Evolutionary conservation across 768 basidiomycete species (phyloP), one percentile per base, ranked within the genome.

Genomic region (Erythrobasidium yunnanense): DNA sequence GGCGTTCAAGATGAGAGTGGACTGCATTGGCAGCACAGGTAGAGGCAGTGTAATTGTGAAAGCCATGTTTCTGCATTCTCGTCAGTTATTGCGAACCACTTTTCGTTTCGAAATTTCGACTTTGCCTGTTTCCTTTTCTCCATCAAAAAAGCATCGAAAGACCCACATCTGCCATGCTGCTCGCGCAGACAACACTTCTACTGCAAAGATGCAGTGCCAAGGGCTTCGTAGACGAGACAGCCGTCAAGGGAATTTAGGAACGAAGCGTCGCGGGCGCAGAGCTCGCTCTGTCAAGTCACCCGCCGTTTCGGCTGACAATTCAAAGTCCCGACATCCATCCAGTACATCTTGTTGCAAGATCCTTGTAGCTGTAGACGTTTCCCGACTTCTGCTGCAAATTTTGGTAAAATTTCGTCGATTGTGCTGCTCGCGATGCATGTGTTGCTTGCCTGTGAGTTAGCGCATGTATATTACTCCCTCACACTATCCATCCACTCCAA

Each of bases 111-210:
- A n/a, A n/a, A n/a, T n/a, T 58, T 45, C n/a, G 8, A 22, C 46
- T 18, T 30, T 29, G 25, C 15, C 23, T 46, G 13, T 46, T 33
- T 46, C 25, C 49, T 51, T 51, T 63, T 63, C 60, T 63, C n/a
- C 60, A 63, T 63, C 60, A 63, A 63, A 63, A 63, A 63, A 51
- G 47, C 60, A 63, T 58, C 56, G 34, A 42, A 47, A 11, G 38
- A 42, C 38, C 49, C 27, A 49, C 23, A 33, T 29, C 46, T 51
- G 45, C 60, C 47, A 63, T 63, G 49, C 60, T 49, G 60, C 49
- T 30, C 33, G 52, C 60, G 60, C 60, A 25, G 56, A 20, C 23
- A 33, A 49, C 22, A 49, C 17, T 11, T 29, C 13, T 27, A 13
- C 33, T 22, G 17, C 11, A 18, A 27, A 15, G 13, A 32, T 30